Evolutionary conservation across 1,284 basidiomycete genomes (phyloP), one percentile per base, ranked within the genome.

Genomic region (Cystobasidium sp.): DNA sequence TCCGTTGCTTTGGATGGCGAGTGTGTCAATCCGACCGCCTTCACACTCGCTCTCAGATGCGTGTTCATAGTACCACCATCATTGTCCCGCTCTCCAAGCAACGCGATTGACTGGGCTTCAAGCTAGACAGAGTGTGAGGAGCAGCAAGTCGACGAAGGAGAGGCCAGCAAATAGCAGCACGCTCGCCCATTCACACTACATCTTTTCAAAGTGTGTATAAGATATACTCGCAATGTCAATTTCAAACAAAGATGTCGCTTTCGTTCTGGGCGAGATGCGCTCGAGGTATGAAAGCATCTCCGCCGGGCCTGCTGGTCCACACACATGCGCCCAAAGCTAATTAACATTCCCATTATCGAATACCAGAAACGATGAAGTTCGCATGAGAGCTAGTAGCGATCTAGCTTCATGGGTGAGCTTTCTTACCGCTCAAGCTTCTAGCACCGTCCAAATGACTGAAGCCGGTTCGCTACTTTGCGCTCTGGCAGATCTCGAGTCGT

Each of bases 381-480:
- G 70, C 39, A 43, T 66, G 51, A 49, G 70, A 73, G 70, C 70
- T 39, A 73, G 70, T 46, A 43, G 24, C 20, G 70, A 73, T 49
- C 52, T 73, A 39, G 70, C 62, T 46, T 10, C 63, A 47, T 73
- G 70, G 70, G 70, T 73, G 52, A n/a, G 69, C n/a, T n/a, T n/a
- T 18, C 49, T 9, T 24, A 16, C 8, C 24, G 9, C 51, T 53
- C 44, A 8, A 41, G 22, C 37, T 58, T 68, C 49, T 20, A 8
- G 24, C n/a, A 20, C 12, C 24, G 41, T 8, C 41, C 12, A 43
- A 37, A 16, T 44, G 31, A 8, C 14, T n/a, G 20, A 10, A 39
- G 49, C 16, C 14, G 24, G 12, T 37, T 20, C 39, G 12, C 46
- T 53, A 18, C 41, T 55, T 20, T 16, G 39, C 5, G 14, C 24